Evolutionary conservation across 2,329 filamentous ascomycete genomes (phyloP).

Genomic region (Aspergillus neoniger): DNA sequence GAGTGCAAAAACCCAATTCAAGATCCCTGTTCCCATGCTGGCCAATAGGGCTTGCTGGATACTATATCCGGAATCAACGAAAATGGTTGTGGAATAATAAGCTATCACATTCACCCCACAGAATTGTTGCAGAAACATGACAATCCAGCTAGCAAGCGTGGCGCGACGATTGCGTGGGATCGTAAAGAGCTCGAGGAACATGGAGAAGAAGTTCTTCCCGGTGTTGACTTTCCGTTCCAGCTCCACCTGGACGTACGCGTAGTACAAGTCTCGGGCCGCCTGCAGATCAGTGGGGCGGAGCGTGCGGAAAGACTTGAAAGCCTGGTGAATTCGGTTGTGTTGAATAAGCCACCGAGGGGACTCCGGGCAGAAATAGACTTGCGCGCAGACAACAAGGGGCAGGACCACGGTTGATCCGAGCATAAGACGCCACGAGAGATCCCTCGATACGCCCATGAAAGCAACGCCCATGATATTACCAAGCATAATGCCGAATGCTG

Average conservation of each 20-base stretch:
- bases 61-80: slow-evolving; percentile 56
- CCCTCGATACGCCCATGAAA: slow-evolving; percentile 44
- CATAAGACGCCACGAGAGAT: slow-evolving; percentile 68
- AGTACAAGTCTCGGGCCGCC: slow-evolving; percentile 59
- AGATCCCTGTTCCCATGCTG: slow-evolving; percentile 64
- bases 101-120: slow-evolving; percentile 60
- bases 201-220: slow-evolving; percentile 54
- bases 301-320: slow-evolving; percentile 51
- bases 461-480: slow-evolving; percentile 54
- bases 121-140: slow-evolving; percentile 68
- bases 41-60: slow-evolving; percentile 57
- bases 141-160: slow-evolving; percentile 58
- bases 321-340: slow-evolving; percentile 47
- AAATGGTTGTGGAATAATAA: slow-evolving; percentile 65
- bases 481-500: slow-evolving; percentile 49
- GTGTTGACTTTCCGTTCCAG: slow-evolving; percentile 58
- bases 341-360: slow-evolving; percentile 55
- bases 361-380: slow-evolving; percentile 68
- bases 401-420: slow-evolving; percentile 67
- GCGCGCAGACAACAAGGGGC: slow-evolving; percentile 54
- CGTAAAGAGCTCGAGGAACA: slow-evolving; percentile 61
- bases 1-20: slow-evolving; percentile 67
- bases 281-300: slow-evolving; percentile 55
- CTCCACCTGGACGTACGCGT: slow-evolving; percentile 60
- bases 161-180: slow-evolving; percentile 65